phyloP scores from a whole-genome alignment of 2,329 filamentous ascomycete genomes.

The Aciculosporium take region DNA sequence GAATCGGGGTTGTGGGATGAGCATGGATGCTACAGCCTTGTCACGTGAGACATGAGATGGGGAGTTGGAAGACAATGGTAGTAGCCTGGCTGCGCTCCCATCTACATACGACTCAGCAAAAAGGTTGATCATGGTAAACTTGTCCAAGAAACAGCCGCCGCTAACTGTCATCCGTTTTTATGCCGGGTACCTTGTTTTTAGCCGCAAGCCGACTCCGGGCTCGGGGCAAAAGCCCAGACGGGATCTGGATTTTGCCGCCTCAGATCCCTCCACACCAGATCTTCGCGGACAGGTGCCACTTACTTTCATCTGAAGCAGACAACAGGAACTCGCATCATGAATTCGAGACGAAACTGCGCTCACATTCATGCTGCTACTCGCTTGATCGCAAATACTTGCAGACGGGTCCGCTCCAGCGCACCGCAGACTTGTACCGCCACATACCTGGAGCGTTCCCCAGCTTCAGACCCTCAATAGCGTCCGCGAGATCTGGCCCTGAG shows the following conservation, averaged over 20 bases:
- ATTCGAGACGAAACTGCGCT: too few species aligned
- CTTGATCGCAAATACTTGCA: conserved; percentile 29
- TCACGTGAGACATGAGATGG: conserved; percentile 4
- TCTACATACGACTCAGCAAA: too few species aligned
- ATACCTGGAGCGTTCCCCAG: conserved; percentile 38
- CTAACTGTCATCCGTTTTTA: too few species aligned
- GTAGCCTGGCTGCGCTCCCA: too few species aligned
- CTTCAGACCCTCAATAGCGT: conserved; percentile 38
- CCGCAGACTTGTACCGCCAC: conserved; percentile 37
- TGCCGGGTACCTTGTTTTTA: not conserved
- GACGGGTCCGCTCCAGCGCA: conserved; percentile 32
- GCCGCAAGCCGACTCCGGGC: not conserved
- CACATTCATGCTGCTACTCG: not conserved
- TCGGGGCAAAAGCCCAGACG: not conserved
- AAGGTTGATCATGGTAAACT: too few species aligned
- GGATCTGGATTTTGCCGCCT: not conserved
- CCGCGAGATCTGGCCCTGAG: conserved; percentile 29
- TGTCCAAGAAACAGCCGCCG: too few species aligned
- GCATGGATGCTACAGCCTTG: conserved; percentile 1
- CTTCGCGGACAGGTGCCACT: too few species aligned
- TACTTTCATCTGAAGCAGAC: too few species aligned
- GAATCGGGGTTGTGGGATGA: conserved; percentile 3
- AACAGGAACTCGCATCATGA: too few species aligned
- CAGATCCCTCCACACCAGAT: not conserved
- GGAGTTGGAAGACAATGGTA: not conserved